Evolutionary conservation across 495 filamentous ascomycete genomes (phyloP).

Genomic region (Penicillium verhagenii): DNA sequence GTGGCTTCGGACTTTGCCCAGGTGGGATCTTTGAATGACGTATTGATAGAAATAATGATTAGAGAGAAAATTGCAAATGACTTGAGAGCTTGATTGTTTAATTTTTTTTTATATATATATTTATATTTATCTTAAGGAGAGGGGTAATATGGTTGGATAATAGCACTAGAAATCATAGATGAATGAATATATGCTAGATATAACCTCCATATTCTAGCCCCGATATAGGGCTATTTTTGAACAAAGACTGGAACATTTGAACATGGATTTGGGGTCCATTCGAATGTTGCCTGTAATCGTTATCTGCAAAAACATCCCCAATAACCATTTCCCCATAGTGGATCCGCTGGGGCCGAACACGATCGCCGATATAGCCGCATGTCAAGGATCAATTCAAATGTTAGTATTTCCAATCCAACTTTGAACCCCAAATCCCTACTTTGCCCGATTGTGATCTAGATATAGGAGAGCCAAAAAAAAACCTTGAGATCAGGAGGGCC

Average conservation of each 20-base stretch:
- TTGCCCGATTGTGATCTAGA: conserved; percentile 12
- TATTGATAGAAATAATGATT: too few species aligned
- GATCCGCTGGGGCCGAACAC: conserved; percentile 5
- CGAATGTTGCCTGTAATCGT: too few species aligned
- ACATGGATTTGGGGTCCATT: too few species aligned
- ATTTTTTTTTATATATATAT: too few species aligned
- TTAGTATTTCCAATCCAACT: background rate
- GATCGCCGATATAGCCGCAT: background rate
- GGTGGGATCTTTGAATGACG: background rate
- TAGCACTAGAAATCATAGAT: too few species aligned
- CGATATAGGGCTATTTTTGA: too few species aligned
- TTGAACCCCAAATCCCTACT: conserved; percentile 4
- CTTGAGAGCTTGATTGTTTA: too few species aligned
- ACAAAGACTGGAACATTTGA: too few species aligned
- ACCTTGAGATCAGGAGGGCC: conserved; percentile 14
- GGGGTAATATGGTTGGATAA: too few species aligned
- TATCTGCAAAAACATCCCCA: background rate
- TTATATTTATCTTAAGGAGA: too few species aligned
- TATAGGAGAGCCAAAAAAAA: conserved; percentile 10
- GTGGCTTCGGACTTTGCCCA: background rate
- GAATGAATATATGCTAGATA: too few species aligned
- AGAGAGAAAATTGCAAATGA: background rate
- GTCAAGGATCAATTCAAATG: background rate
- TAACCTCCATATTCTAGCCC: too few species aligned
- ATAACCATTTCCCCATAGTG: conserved; percentile 1